Base-by-base conservation (phyloP, 2,329 filamentous ascomycete genomes). In the Botrytis sinoallii region DNA sequence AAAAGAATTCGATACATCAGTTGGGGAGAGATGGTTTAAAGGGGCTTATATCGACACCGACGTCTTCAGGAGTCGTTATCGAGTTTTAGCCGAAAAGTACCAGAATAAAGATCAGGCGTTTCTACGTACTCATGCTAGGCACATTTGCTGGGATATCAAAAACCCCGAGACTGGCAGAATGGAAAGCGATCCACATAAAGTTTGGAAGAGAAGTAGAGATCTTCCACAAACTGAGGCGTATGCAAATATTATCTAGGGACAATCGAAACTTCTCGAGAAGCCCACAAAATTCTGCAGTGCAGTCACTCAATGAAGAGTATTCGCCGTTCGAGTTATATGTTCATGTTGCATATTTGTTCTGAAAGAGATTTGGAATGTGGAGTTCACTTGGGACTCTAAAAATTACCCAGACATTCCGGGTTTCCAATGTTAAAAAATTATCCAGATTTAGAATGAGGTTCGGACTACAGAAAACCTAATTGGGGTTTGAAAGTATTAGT, bases 1-100 rank as follows among this genome's bases (percentile, higher is more conserved):
- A 6, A 87, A 86, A 25, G 88, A 90, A 44, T 98, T 98, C 82
- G 90, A 95, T 80, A 83, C 85, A 0, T 83, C 83, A 0, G 86
- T 86, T 10, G 93, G 93, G 0, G 87, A 90, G 75, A 86, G 95
- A 70, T 97, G 93, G 93, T 83, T 98, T 72, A 92, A 93, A 78
- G 96, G 96, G 7, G 88, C 93, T 0, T 99, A 98, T 82, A 86
- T 98, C 42, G 89, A 92, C 75, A 85, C 87, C 8, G 90, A 93
- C 83, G 88, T 89, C 2, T 87, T 90, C 71, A 79, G 83, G 72
- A 87, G 85, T 32, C 83, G 81, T 71, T 83, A 85, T 75, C 81
- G 84, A 60, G 83, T 86, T 0, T 74, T 86, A 25, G 52, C 61
- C 38, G 75, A 78, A 40, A 73, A 74, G 22, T 75, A 65, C 44